These are phyloP conservation scores for Primulina tabacum DNA, from an alignment of 257 asterid genomes.

Conservation along the genomic window DNA sequence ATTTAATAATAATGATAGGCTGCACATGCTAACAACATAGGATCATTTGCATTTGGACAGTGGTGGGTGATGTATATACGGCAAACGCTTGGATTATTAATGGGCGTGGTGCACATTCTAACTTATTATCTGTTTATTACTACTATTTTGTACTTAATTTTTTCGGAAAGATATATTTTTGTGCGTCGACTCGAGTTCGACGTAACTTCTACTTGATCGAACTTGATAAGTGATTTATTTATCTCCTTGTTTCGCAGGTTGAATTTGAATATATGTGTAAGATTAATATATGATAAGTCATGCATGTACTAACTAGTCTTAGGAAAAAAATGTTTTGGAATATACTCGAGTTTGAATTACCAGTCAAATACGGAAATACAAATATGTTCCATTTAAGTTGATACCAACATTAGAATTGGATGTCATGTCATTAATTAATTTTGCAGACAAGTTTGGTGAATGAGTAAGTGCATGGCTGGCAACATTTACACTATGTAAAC, in stretches of 20 bases:
- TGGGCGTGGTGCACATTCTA: neutral
- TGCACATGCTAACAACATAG: neutral
- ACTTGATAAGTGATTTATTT: no score
- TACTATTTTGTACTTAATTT: no score
- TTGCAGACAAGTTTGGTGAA: constrained; percentile 14
- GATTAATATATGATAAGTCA: no score
- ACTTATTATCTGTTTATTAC: no score
- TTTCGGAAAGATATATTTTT: no score
- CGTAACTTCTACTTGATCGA: no score
- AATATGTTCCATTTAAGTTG: no score
- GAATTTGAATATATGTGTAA: no score
- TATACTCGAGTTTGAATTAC: neutral
- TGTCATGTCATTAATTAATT: neutral
- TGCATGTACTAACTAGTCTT: no score
- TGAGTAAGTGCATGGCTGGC: constrained; percentile 41
- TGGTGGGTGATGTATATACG: neutral
- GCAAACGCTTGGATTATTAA: neutral
- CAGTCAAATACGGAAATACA: neutral
- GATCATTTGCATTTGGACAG: neutral
- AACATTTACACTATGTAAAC: neutral
- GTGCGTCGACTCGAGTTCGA: no score
- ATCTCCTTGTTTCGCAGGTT: no score
- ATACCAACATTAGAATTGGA: neutral
- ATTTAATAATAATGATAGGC: neutral
- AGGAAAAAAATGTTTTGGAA: no score